A percentile compares a stretch with the other conserved stretches of the same genome.
Conservation (phyloP, 1,284 basidiomycete species). For the Heterobasidion annosum region DNA sequence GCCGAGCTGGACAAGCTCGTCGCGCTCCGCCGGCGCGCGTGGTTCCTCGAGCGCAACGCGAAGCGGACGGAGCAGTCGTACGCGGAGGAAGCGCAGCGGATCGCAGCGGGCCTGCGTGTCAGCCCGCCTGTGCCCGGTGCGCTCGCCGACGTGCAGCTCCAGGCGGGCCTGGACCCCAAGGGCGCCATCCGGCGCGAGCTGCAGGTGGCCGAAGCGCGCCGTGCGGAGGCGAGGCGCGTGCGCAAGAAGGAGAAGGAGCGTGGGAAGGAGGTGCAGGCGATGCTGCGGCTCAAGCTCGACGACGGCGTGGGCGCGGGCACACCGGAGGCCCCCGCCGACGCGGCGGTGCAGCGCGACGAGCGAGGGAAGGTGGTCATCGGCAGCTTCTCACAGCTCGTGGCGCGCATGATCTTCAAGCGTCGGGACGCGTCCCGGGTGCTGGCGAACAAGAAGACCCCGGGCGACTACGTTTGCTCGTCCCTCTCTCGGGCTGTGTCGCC, state of each 20-base stretch:
- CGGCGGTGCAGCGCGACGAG: constrained; percentile 6
- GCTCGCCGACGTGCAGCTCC: constrained; percentile 5
- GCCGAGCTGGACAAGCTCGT: constrained; percentile 9
- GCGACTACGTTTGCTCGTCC: constrained; percentile 2
- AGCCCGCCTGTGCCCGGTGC: constrained; percentile 11
- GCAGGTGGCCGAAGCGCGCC: constrained; percentile 28
- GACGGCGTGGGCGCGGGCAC: constrained; percentile 13
- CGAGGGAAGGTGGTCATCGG: constrained; percentile 21
- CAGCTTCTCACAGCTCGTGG: constrained; percentile 41
- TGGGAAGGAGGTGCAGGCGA: constrained; percentile 38
- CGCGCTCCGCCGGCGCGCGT: constrained; percentile 9
- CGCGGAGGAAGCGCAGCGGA: constrained; percentile 9
- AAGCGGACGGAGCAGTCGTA: constrained; percentile 10
- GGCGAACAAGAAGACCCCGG: neutral
- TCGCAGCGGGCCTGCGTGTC: constrained; percentile 9
- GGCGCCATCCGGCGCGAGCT: constrained; percentile 18
- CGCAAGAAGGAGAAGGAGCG: constrained; percentile 43
- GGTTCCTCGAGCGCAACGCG: constrained; percentile 13
- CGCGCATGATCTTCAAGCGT: constrained; percentile 46
- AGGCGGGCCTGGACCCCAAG: constrained; percentile 1
- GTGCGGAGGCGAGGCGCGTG: constrained; percentile 32
- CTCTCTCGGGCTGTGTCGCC: constrained; percentile 4
- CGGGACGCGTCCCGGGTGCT: constrained; percentile 28
- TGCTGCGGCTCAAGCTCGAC: constrained; percentile 38
- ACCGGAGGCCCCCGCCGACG: constrained; percentile 2